Base-by-base conservation (phyloP, 805 yeast species). In the Saturnispora ahearnii region DNA sequence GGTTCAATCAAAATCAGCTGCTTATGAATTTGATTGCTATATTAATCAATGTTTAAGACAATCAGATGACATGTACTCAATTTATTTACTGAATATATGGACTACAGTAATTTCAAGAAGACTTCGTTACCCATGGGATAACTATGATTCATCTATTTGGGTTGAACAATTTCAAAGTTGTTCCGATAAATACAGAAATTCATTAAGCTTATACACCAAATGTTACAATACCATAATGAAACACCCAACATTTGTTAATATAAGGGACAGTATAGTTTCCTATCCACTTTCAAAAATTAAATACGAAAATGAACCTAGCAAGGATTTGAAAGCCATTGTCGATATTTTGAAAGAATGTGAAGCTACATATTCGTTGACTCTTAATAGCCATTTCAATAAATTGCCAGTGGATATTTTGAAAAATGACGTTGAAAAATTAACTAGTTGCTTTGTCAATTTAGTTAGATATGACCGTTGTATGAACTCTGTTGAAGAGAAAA, bases 221-320 rank as follows among this genome's bases (percentile, higher is more conserved):
- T 67, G 71, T 2, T 59, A 66, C 41, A 57, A 52, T 2, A 58
- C 59, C 4, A 54, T 74, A 52, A 66, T 64, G 28, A 53, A 54
- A 15, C 81, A 78, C 57, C 81, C 84, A 0, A 70, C 74, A 31
- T 69, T 73, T 43, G 72, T 76, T 4, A 70, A 73, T 6, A 54
- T 77, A 41, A 73, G 68, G 45, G 82, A 78, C 34, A 74, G 81
- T 0, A 78, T 76, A 0, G 59, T 76, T 48, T 70, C 77, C 0
- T 59, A 73, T 9, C 79, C 81, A 0, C 66, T 74, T 34, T 45
- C 37, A 10, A 38, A 38, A 33, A 21, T 36, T 33, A 13, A 37
- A 33, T 40, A 21, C 13, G 33, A 40, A 12, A 22, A 24, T 4
- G 22, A 32, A 3, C n/a, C 32, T 13, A 29, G 29, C 9, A 31